Percentiles rank a stretch among this genome's conserved stretches.
These are phyloP conservation scores for Marsdenia floribunda DNA, from an alignment of 257 asterid species.

Conservation along the genomic window DNA sequence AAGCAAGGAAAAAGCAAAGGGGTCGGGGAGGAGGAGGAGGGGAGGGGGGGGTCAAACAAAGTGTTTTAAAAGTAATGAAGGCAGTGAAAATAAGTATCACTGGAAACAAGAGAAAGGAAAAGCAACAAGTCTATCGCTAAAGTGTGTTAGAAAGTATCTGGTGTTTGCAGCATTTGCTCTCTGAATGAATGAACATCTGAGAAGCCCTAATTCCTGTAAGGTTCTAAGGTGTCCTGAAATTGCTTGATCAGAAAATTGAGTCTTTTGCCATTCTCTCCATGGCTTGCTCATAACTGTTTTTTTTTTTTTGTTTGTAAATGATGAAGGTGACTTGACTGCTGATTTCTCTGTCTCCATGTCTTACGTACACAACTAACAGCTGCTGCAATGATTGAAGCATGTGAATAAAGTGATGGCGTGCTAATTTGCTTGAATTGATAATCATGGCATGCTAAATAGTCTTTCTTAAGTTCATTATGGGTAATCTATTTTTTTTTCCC, in stretches of 20 bases:
- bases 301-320: neutral
- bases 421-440: neutral
- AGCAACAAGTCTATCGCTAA: neutral
- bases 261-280: neutral
- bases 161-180: neutral
- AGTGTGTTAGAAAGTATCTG: neutral
- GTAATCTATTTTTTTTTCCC: neutral
- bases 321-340: neutral
- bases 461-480: neutral
- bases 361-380: neutral
- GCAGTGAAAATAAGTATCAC: neutral
- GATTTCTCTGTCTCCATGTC: neutral
- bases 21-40: neutral
- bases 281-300: neutral
- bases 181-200: neutral
- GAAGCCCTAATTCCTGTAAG: neutral
- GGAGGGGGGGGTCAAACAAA: neutral
- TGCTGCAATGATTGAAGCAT: conserved; percentile 7
- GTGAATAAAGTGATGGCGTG: conserved; percentile 9
- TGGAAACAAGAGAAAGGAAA: conserved; percentile 8
- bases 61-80: neutral
- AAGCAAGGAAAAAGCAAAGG: neutral
- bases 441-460: neutral
- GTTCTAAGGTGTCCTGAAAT: neutral
- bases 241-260: neutral